phyloP scores from a whole-genome alignment of 2,329 filamentous ascomycete genomes.

The Hypoxylon sp. region DNA sequence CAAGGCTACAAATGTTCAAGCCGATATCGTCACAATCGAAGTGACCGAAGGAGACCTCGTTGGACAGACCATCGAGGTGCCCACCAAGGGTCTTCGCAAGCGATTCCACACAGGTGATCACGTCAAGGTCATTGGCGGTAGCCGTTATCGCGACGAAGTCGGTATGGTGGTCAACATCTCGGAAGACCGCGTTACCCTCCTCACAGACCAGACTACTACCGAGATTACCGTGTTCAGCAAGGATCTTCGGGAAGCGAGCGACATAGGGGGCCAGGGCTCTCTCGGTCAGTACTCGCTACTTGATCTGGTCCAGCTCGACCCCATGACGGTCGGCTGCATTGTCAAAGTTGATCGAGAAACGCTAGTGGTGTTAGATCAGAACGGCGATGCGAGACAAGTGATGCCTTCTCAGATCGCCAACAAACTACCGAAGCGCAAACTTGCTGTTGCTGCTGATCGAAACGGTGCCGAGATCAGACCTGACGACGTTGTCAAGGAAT shows the following conservation, averaged over 20 bases:
- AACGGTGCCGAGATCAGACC: conserved; percentile 91
- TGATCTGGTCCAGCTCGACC: conserved; percentile 92
- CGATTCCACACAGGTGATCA: conserved; percentile 93
- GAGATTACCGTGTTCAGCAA: conserved; percentile 99
- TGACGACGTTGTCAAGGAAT: conserved; percentile 92
- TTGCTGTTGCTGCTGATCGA: conserved; percentile 89
- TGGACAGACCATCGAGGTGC: conserved; percentile 89
- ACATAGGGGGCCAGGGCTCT: conserved; percentile 84
- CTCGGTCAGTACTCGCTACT: conserved; percentile 91
- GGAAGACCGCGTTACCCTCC: conserved; percentile 88
- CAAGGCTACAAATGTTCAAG: conserved; percentile 83
- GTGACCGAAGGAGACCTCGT: conserved; percentile 83
- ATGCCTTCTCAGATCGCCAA: conserved; percentile 93
- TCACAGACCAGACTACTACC: conserved; percentile 90
- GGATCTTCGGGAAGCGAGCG: conserved; percentile 90
- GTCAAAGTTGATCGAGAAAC: conserved; percentile 96
- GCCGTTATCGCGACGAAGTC: conserved; percentile 92
- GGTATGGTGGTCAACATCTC: conserved; percentile 96
- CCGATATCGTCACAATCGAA: conserved; percentile 88
- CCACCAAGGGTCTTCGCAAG: conserved; percentile 90
- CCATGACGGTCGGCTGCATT: conserved; percentile 89
- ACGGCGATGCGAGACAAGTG: conserved; percentile 80
- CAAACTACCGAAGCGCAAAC: conserved; percentile 81
- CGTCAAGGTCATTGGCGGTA: conserved; percentile 97
- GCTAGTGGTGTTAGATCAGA: conserved; percentile 87